Evolutionary conservation across 78 protist genomes (phyloP).

Genomic region (Polysphondylium violaceum): DNA sequence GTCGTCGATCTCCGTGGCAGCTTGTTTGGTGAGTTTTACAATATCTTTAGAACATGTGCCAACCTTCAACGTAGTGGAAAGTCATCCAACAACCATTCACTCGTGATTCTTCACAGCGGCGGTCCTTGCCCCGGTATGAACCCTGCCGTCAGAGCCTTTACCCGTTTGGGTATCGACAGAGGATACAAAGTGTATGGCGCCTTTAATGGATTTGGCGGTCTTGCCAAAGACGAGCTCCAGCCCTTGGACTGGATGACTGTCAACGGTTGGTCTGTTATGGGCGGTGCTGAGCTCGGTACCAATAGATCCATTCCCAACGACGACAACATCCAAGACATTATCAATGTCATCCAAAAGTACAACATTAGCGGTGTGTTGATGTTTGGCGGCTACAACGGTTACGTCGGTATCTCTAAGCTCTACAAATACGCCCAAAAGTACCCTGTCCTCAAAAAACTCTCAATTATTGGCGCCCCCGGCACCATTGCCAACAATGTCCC

Average conservation of each 20-base stretch:
- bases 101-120: slow-evolving; percentile 81
- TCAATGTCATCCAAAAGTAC: slow-evolving; percentile 5
- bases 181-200: slow-evolving; percentile 76
- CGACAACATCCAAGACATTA: slow-evolving; percentile 12
- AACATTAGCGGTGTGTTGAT: slow-evolving; percentile 57
- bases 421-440: slow-evolving; percentile 4
- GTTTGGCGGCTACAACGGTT: slow-evolving; percentile 91
- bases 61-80: neutral
- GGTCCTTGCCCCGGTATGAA: slow-evolving; percentile 93
- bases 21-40: slow-evolving; percentile 54
- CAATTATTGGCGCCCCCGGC: slow-evolving; percentile 83
- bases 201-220: slow-evolving; percentile 69
- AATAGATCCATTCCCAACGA: slow-evolving; percentile 77
- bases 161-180: slow-evolving; percentile 60
- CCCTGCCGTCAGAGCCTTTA: slow-evolving; percentile 79
- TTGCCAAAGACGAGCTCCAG: slow-evolving; percentile 61
- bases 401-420: slow-evolving; percentile 53
- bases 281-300: slow-evolving; percentile 89
- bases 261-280: slow-evolving; percentile 79
- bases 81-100: neutral
- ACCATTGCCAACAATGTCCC: slow-evolving; percentile 92
- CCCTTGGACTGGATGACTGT: slow-evolving; percentile 79
- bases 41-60: slow-evolving; percentile 50
- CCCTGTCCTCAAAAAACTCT: slow-evolving; percentile 10
- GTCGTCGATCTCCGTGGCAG: slow-evolving; percentile 79